These are phyloP conservation scores for Neofusicoccum ribis DNA, from an alignment of 2,329 filamentous ascomycete genomes.

Conservation along the genomic window DNA sequence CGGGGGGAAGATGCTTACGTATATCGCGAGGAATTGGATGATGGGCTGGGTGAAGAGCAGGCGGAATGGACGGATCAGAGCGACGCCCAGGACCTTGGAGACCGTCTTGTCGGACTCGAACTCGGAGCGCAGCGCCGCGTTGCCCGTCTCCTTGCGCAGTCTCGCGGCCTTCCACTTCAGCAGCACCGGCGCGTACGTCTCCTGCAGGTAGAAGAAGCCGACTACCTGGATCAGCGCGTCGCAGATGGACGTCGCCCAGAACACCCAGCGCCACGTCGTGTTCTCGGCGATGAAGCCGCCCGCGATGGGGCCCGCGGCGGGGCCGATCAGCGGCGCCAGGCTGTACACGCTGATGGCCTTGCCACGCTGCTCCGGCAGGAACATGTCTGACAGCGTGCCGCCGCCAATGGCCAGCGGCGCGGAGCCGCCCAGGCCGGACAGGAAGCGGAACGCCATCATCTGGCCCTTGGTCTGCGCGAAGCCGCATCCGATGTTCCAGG, in stretches of 20 bases:
- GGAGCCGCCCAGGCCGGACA: constrained; percentile 40
- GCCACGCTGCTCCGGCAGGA: constrained; percentile 62
- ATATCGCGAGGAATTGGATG: constrained; percentile 56
- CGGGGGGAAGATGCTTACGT: constrained; percentile 28
- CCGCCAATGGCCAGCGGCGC: constrained; percentile 42
- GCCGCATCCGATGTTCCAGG: constrained; percentile 43
- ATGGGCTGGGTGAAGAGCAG: constrained; percentile 62
- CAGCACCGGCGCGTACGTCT: constrained; percentile 67
- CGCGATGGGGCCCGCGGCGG: constrained; percentile 64
- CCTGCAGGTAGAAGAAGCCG: constrained; percentile 63
- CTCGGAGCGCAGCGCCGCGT: constrained; percentile 59
- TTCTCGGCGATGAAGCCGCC: constrained; percentile 65
- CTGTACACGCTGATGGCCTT: constrained; percentile 64
- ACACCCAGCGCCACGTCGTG: constrained; percentile 72
- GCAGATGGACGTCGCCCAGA: constrained; percentile 65
- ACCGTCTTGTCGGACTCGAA: constrained; percentile 43
- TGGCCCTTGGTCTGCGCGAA: constrained; percentile 38
- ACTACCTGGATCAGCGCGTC: constrained; percentile 62
- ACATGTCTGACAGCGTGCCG: constrained; percentile 54
- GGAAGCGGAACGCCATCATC: constrained; percentile 39
- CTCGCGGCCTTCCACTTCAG: constrained; percentile 58
- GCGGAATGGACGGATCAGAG: constrained; percentile 57
- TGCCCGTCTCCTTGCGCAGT: constrained; percentile 59
- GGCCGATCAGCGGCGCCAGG: constrained; percentile 64
- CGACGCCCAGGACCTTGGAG: constrained; percentile 31